Evolutionary conservation across 129 eudicot species (phyloP).

Genomic region (Lactuca saligna): DNA sequence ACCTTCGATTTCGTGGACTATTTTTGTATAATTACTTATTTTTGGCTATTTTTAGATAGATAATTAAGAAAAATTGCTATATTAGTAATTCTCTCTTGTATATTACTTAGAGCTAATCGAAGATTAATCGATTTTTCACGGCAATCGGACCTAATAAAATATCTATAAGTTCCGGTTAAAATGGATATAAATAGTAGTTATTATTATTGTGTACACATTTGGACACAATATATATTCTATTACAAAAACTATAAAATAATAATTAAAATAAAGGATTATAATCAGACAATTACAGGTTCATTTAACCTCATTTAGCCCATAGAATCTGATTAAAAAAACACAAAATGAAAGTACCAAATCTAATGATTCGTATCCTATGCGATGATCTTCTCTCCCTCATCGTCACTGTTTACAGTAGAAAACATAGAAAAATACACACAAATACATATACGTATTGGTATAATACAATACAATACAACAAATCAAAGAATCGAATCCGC

Average conservation of each 20-base stretch:
- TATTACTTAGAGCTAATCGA: no score
- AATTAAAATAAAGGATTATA: neutral
- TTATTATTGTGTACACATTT: no score
- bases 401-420: slow-evolving; percentile 11
- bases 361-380: slow-evolving; percentile 36
- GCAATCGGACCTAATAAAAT: no score
- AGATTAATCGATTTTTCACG: no score
- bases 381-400: slow-evolving; percentile 7
- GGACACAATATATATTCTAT: no score
- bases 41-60: no score
- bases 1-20: no score
- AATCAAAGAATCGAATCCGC: slow-evolving; percentile 27
- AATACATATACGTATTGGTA: neutral
- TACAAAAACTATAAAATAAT: neutral
- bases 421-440: neutral
- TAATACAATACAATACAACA: slow-evolving; percentile 1
- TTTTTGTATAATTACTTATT: no score
- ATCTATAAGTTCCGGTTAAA: no score
- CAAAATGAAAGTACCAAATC: slow-evolving; percentile 23
- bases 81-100: no score
- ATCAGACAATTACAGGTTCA: neutral
- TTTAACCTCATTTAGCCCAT: slow-evolving; percentile 16
- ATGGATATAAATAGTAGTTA: no score
- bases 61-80: no score
- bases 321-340: slow-evolving; percentile 28